Evolutionary conservation across 2,329 filamentous ascomycete species (phyloP), one percentile per base, ranked within the genome.

Genomic region (Fusarium sp.): DNA sequence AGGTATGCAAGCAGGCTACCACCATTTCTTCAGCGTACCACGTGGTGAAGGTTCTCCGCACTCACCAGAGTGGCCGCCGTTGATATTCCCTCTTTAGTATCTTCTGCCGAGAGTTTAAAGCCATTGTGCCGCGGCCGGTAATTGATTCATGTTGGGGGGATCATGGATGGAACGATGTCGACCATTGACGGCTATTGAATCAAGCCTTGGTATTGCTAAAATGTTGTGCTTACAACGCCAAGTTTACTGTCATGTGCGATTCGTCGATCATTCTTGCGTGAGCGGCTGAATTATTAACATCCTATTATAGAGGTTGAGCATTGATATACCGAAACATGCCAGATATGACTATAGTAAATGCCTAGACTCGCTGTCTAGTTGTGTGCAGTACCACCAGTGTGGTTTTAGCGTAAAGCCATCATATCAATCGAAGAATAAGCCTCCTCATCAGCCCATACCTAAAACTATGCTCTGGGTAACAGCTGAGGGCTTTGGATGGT

Each of bases 11-110:
- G n/a, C 47, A 50, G 22, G 30, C 45, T 31, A 30, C 24, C 18
- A 33, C 59, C 50, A 41, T 62, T 57, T 63, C 45, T 60, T 58
- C 38, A 48, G 26, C 47, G 62, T 30, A 54, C 56, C 70, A 73
- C 70, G 69, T 71, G 57, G 60, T 54, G n/a, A 55, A 53, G 35
- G 20, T 55, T 72, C 70, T 69, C 70, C 70, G 70, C 70, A 66
- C 28, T 39, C 56, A 56, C 38, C 31, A 57, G n/a, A 36, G 31
- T 69, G 30, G 57, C 30, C 16, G 53, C 33, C 16, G 30, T 67
- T 48, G 22, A 30, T 51, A 28, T 51, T 65, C 38, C 61, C 42
- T 39, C 36, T 56, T 48, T 47, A 14, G 68, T 56, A 41, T 30
- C 15, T 60, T 48, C n/a, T 59, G 59, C 54, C 66, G 51, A 69